Percentiles rank a stretch among this genome's conserved stretches.
phyloP scores from a whole-genome alignment of 2,329 filamentous ascomycete species.

The Curvularia spicifera region DNA sequence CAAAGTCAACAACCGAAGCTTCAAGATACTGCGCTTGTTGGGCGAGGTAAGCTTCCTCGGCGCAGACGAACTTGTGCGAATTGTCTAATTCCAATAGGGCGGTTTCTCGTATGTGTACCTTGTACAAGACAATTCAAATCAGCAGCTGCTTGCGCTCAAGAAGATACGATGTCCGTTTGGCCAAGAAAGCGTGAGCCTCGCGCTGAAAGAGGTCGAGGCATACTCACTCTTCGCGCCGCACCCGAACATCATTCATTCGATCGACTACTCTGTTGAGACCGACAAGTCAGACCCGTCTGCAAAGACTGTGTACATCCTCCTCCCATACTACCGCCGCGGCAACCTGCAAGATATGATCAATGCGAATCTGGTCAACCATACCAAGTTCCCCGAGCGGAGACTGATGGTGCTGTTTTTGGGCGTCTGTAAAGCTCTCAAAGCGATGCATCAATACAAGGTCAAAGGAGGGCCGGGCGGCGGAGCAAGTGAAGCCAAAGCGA shows the following conservation, averaged over 20 bases:
- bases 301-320: constrained; percentile 95
- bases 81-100: constrained; percentile 62
- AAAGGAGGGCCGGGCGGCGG: constrained; percentile 61
- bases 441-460: constrained; percentile 89
- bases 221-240: constrained; percentile 87
- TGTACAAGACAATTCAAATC: constrained; percentile 85
- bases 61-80: neutral
- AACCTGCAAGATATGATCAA: constrained; percentile 99
- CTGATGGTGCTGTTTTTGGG: constrained; percentile 91
- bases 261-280: constrained; percentile 81
- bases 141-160: constrained; percentile 90
- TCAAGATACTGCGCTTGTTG: constrained; percentile 92
- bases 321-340: constrained; percentile 93
- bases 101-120: constrained; percentile 99
- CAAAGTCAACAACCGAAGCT: constrained; percentile 92
- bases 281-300: constrained; percentile 71
- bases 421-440: constrained; percentile 83
- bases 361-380: constrained; percentile 95
- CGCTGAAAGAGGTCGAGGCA: constrained; percentile 95
- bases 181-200: constrained; percentile 91
- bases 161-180: constrained; percentile 99
- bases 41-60: constrained; percentile 72
- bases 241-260: constrained; percentile 82
- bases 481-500: constrained; percentile 60
- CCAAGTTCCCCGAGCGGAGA: constrained; percentile 82